phyloP scores from a whole-genome alignment of 2,329 filamentous ascomycete genomes.

The Neopestalotiopsis sp. region DNA sequence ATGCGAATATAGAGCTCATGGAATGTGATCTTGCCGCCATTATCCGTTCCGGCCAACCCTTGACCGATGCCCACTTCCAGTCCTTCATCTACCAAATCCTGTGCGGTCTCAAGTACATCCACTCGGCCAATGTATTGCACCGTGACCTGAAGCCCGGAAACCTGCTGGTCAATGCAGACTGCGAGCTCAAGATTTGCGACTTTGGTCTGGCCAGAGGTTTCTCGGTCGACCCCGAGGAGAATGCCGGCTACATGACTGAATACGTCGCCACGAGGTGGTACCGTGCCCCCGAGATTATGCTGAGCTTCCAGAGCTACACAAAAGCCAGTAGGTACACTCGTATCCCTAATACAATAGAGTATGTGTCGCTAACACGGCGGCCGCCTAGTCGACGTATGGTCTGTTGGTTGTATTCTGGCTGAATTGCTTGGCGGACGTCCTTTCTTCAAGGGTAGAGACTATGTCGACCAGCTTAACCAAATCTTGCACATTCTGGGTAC shows the following conservation, averaged over 20 bases:
- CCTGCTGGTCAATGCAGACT: slow-evolving; percentile 96
- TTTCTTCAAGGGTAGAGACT: slow-evolving; percentile 99
- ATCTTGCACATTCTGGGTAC: slow-evolving; percentile 98
- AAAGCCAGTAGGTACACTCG: slow-evolving; percentile 86
- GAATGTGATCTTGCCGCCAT: slow-evolving; percentile 98
- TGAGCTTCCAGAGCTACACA: slow-evolving; percentile 99
- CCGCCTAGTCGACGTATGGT: slow-evolving; percentile 93
- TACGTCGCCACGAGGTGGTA: slow-evolving; percentile 99
- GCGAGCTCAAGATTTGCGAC: slow-evolving; percentile 98
- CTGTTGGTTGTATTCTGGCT: slow-evolving; percentile 95
- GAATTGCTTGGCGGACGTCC: slow-evolving; percentile 94
- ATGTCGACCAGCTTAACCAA: slow-evolving; percentile 99
- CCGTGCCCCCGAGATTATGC: slow-evolving; percentile 95
- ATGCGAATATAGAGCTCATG: slow-evolving; percentile 78
- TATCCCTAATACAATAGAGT: background rate
- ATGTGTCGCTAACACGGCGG: background rate
- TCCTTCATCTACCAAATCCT: slow-evolving; percentile 99
- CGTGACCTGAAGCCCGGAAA: slow-evolving; percentile 98
- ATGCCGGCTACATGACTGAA: slow-evolving; percentile 99
- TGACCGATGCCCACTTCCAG: slow-evolving; percentile 99
- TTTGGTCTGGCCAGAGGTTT: slow-evolving; percentile 97
- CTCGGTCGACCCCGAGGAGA: slow-evolving; percentile 96
- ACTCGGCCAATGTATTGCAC: slow-evolving; percentile 97
- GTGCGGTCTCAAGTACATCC: slow-evolving; percentile 98
- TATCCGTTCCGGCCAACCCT: slow-evolving; percentile 93